Base-by-base conservation (phyloP, 2,329 filamentous ascomycete species). In the Ceratocystis variospora region DNA sequence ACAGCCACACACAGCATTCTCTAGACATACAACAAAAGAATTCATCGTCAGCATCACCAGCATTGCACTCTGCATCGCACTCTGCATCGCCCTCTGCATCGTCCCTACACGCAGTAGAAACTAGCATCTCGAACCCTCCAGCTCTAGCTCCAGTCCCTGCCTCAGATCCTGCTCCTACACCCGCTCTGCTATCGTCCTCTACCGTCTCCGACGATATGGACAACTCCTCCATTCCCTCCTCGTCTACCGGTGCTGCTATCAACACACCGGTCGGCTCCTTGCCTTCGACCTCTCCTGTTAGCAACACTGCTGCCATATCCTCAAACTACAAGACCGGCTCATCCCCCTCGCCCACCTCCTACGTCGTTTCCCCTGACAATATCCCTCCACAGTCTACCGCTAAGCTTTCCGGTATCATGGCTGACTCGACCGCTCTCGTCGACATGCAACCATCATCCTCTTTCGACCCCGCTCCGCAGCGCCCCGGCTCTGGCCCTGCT, bases 11-110 rank as follows among this genome's bases (percentile, higher is more conserved):
- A 61, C 63, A 48, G 19, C 19, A 22, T 22, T 22, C 15, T 41
- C 78, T 81, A 2, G 84, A 85, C 41, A 76, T 77, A 57, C 3
- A 80, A 57, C 3, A 80, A 74, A 72, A 41, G 37, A 41, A 15
- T 1, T 4, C 73, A 77, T 17, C 77, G 80, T 67, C 84, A 84
- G 70, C 83, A 86, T 70, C 84, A 78, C 68, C 76, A 33, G 15
- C 37, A n/a, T 25, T 28, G 5, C 53, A 53, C n/a, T n/a, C n/a
- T n/a, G n/a, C n/a, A n/a, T n/a, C n/a, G n/a, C n/a, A n/a, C n/a
- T n/a, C n/a, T n/a, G n/a, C 41, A 33, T 41, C 37, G 37, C 12
- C 37, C 12, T 41, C 37, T 41, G 37, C 37, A 41, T 41, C 37
- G 37, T 3, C 37, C 10, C 37, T 41, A 41, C 37, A 1, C 10